A percentile compares a stretch with the other conserved stretches of the same genome.
Evolutionary conservation across 2,329 filamentous ascomycete species (phyloP).

Genomic region (Colletotrichum euphorbiae): DNA sequence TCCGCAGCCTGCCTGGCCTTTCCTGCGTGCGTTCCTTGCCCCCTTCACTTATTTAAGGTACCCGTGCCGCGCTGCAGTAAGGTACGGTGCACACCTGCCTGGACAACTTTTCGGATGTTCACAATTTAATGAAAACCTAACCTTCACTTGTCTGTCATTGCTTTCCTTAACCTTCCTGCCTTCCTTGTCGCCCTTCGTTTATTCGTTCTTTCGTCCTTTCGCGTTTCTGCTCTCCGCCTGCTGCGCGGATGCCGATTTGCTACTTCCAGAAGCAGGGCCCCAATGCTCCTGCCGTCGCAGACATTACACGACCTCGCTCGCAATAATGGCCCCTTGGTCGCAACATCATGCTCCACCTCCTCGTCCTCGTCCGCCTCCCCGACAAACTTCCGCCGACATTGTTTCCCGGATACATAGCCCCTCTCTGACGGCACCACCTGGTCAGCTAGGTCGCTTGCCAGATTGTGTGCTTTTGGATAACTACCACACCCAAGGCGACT

Average conservation of each 20-base stretch:
- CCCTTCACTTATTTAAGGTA: not conserved
- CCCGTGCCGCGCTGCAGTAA: constrained; percentile 2
- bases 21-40: not conserved
- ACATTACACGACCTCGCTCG: constrained; percentile 39
- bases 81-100: not conserved
- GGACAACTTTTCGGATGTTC: not conserved
- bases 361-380: constrained; percentile 35
- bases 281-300: constrained; percentile 36
- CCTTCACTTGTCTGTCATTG: not conserved
- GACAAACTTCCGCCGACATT: constrained; percentile 46
- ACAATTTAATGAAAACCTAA: constrained; percentile 22
- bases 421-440: constrained; percentile 44
- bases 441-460: constrained; percentile 41
- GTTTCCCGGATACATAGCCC: constrained; percentile 52
- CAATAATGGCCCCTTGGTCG: constrained; percentile 50
- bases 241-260: constrained; percentile 15
- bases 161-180: not conserved
- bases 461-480: constrained; percentile 43
- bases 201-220: not conserved
- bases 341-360: constrained; percentile 42
- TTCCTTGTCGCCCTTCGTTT: not conserved
- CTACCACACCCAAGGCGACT: constrained; percentile 48
- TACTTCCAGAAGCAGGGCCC: constrained; percentile 11
- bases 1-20: not conserved
- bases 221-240: not conserved